Evolutionary conservation across 2,329 filamentous ascomycete genomes (phyloP).

Genomic region (Grosmannia clavigera): DNA sequence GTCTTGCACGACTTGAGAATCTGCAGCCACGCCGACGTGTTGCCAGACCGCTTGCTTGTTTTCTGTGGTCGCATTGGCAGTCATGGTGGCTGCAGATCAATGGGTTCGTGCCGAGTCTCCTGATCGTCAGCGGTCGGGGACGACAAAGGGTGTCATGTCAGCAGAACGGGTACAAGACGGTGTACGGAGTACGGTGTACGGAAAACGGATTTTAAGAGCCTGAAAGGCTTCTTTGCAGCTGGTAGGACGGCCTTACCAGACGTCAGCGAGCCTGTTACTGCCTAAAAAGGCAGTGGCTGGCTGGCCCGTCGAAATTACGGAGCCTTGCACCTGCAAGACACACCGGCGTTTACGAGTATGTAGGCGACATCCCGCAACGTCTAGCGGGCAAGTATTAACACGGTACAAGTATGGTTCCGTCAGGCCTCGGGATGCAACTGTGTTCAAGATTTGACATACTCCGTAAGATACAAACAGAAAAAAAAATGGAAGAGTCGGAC

Average conservation of each 20-base stretch:
- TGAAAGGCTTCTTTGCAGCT: not conserved
- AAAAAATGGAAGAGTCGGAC: not conserved
- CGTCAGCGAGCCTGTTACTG: not conserved
- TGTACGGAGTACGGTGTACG: not conserved
- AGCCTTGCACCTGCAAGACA: not conserved
- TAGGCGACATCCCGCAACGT: not conserved
- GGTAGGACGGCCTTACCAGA: not conserved
- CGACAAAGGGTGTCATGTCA: not conserved
- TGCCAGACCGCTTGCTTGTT: not conserved
- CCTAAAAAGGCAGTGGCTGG: not conserved
- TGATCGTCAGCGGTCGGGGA: not conserved
- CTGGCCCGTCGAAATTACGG: not conserved
- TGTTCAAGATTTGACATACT: no score
- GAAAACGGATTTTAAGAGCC: no score
- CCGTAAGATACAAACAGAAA: not conserved
- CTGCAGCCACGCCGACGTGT: not conserved
- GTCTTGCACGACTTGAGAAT: not conserved
- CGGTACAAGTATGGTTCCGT: not conserved
- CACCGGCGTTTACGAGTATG: not conserved
- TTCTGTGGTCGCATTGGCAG: not conserved
- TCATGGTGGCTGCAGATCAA: not conserved
- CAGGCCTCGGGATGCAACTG: not conserved
- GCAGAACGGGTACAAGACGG: not conserved
- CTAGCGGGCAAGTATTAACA: not conserved
- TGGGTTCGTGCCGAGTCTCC: not conserved